phyloP scores from a whole-genome alignment of 208 protist genomes.

The Naegleria lovaniensis region DNA sequence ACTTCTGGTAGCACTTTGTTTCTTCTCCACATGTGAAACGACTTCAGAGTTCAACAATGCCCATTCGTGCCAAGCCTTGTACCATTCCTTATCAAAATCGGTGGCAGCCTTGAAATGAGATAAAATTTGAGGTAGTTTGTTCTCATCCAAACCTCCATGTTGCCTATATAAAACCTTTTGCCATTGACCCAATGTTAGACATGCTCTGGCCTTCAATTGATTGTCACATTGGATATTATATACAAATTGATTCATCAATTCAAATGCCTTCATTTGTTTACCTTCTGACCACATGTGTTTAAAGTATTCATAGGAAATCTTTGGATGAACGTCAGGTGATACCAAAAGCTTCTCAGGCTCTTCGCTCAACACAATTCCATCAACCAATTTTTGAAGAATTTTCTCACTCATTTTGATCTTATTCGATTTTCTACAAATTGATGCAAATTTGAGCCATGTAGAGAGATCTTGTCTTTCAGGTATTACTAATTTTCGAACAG shows the following conservation, averaged over 20 bases:
- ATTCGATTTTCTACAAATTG: constrained; percentile 77
- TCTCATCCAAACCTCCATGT: constrained; percentile 6
- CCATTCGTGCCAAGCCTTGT: constrained; percentile 95
- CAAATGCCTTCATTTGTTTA: constrained; percentile 8
- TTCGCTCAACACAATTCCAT: neutral
- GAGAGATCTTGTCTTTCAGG: constrained; percentile 79
- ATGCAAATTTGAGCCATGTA: constrained; percentile 94
- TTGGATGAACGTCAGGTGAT: neutral
- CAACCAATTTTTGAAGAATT: neutral
- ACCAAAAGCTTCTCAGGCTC: neutral
- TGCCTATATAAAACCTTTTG: neutral
- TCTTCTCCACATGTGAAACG: constrained; percentile 52
- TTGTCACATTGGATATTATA: constrained; percentile 25
- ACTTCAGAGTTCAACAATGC: constrained; percentile 90
- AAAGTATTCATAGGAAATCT: constrained; percentile 31
- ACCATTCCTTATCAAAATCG: constrained; percentile 76
- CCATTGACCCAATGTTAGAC: neutral
- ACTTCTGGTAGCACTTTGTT: neutral
- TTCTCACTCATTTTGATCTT: constrained; percentile 52
- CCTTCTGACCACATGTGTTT: constrained; percentile 34
- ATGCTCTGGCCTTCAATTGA: neutral
- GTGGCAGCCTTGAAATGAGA: constrained; percentile 65
- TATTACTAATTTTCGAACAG: constrained; percentile 87
- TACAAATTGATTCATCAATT: constrained; percentile 13
- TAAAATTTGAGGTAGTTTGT: constrained; percentile 41